These are phyloP conservation scores for Noccaea caerulescens DNA, from an alignment of 345 rosid species.

Conservation along the genomic window DNA sequence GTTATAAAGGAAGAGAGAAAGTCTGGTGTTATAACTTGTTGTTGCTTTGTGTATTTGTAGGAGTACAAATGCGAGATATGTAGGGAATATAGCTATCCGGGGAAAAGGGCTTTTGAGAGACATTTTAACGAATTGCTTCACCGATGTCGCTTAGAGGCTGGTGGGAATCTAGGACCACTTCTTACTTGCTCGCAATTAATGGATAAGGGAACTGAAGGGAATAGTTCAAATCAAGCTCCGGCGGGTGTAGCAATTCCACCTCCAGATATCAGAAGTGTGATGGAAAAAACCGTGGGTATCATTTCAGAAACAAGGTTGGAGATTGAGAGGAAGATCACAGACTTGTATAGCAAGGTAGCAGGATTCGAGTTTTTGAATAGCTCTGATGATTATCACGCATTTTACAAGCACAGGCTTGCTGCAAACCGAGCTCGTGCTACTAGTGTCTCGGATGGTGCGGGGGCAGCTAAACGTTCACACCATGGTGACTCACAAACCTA, in stretches of 20 bases:
- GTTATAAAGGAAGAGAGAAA: constrained; percentile 41
- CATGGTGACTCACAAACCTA: too few species aligned
- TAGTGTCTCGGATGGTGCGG: too few species aligned
- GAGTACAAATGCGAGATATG: constrained; percentile 95
- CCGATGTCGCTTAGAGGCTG: too few species aligned
- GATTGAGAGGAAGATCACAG: background rate
- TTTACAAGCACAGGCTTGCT: too few species aligned
- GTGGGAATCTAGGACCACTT: constrained; percentile 32
- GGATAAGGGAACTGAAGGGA: constrained; percentile 45
- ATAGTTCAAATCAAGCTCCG: constrained; percentile 18
- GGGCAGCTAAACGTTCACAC: too few species aligned
- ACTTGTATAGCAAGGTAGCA: background rate
- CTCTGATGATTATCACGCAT: background rate
- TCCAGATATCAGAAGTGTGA: constrained; percentile 63
- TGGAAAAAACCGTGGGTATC: constrained; percentile 36
- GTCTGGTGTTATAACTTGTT: constrained; percentile 9
- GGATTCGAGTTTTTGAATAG: background rate
- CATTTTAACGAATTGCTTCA: constrained; percentile 36
- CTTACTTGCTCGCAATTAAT: constrained; percentile 51
- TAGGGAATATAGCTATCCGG: constrained; percentile 93
- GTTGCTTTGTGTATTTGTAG: constrained; percentile 47
- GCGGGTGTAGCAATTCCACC: constrained; percentile 68
- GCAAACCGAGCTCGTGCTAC: too few species aligned
- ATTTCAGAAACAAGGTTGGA: background rate
- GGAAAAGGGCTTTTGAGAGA: constrained; percentile 91